Base-by-base conservation (phyloP, 768 basidiomycete genomes). In the Xerocomellus chrysenteron region DNA sequence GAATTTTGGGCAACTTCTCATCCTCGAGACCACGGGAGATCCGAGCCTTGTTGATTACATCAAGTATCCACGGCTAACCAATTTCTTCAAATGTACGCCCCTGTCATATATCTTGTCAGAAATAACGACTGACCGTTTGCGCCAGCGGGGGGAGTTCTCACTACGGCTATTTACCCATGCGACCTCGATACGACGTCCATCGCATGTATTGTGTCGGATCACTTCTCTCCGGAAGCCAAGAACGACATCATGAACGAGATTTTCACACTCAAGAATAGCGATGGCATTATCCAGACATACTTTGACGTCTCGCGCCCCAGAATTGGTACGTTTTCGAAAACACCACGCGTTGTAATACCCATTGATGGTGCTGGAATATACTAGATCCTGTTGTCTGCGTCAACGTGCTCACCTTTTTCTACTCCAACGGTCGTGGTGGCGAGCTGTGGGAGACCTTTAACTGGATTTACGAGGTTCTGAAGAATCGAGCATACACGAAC, bases 181-280 rank as follows among this genome's bases (percentile, higher is more conserved):
- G 65, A 67, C 26, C 49, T 64, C 13, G 65, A 67, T 16, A 61
- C 61, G 1, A 65, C 62, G 1, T 64, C 65, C 2, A 41, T 66
- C 4, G 56, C 65, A 5, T 66, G 65, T 19, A 61, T 47, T 10
- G 59, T 67, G 35, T 64, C 56, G 3, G 50, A 52, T 19, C 52
- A 64, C 19, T 17, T 58, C 2, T 61, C 55, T 13, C 37, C 6
- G 0, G 64, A 53, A 28, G 57, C 51, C 13, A 65, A 65, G 45
- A 55, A 66, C 42, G 61, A 56, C 26, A 66, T 66, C 48, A 66
- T 66, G 61, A 10, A 66, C 9, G 61, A 65, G 36, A 65, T 59
- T n/a, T 39, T 57, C 46, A 47, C 53, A 1, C 30, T 66, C 26
- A 66, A 44, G 24, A 60, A 54, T 2, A 50, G 55, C 13, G 65